Evolutionary conservation across 1,139 yeast genomes (phyloP), one percentile per base, ranked within the genome.

Genomic region (Saccharomyces pastorianus): DNA sequence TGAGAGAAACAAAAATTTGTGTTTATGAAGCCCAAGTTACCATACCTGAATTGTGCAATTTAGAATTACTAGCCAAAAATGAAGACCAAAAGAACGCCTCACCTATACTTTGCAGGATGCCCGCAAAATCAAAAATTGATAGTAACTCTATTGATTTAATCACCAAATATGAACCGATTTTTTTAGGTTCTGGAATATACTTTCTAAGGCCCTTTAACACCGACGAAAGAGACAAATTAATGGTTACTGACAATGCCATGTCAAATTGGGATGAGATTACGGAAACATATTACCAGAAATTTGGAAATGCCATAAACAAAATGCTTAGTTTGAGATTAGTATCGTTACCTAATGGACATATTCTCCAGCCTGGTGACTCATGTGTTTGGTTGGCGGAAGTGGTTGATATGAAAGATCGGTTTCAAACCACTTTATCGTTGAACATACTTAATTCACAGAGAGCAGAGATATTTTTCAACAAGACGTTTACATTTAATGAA

Each of bases 1-100:
- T 85, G 0, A 74, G 73, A 51, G 98, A 91, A 69, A 73, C 81
- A 51, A 79, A 78, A 58, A 85, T 93, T 0, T 90, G 97, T 67
- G 81, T 81, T 50, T 89, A 89, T 64, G 77, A 78, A 59, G 76
- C 85, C 67, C 75, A 75, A n/a, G 71, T 89, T 1, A 76, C 77
- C 48, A 73, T 85, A 0, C 84, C 87, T 0, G 72, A 73, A 6
- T 71, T 88, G 25, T 90, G 96, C 67, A 63, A 66, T 7, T 32
- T 68, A 25, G 64, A 63, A 31, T 49, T 66, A n/a, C 53, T 66
- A 4, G 59, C 66, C n/a, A 59, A 55, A 23, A 63, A 59, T 52
- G 64, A 59, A 31, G 67, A 65, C 34, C 61, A 61, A 50, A 58
- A 58, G 14, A 44, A 52, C 8, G 65, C 66, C 1, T 57, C 56